Percentiles rank a stretch among this genome's conserved stretches.
Conservation (phyloP, 495 filamentous ascomycete genomes). For the Aspergillus sclerotiicarbonarius region DNA sequence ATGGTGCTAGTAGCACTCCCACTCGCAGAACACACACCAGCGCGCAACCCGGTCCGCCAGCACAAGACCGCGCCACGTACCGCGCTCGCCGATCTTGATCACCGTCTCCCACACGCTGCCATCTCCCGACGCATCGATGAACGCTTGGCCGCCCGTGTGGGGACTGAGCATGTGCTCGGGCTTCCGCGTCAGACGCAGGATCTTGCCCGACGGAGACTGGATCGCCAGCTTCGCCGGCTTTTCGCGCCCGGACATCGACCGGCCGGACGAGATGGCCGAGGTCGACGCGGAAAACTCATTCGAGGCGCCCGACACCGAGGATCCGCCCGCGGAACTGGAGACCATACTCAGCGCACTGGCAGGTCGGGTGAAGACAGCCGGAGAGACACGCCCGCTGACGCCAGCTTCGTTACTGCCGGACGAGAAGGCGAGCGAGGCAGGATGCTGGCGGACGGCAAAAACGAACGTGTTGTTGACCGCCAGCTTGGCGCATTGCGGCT, state of each 20-base stretch:
- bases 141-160: conserved; percentile 40
- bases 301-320: conserved; percentile 38
- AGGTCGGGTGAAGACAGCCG: conserved; percentile 70
- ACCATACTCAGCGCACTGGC: conserved; percentile 79
- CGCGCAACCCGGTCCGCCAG: conserved; percentile 91
- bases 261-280: conserved; percentile 54
- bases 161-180: conserved; percentile 63
- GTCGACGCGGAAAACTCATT: conserved; percentile 48
- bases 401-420: conserved; percentile 51
- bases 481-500: conserved; percentile 84
- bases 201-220: conserved; percentile 93
- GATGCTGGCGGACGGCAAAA: conserved; percentile 91
- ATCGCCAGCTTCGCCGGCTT: conserved; percentile 97
- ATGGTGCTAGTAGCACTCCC: conserved; percentile 61
- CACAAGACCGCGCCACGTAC: conserved; percentile 89
- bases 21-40: conserved; percentile 99
- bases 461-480: conserved; percentile 97
- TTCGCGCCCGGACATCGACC: conserved; percentile 49
- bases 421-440: conserved; percentile 55
- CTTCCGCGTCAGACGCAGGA: conserved; percentile 85
- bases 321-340: conserved; percentile 44
- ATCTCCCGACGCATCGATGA: conserved; percentile 59
- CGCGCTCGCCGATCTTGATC: conserved; percentile 92
- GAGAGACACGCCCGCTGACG: conserved; percentile 51
- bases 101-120: conserved; percentile 95